Percentiles rank a stretch among this genome's conserved stretches.
Conservation (phyloP, 2,329 filamentous ascomycete genomes). For the Aspergillus luchuensis region DNA sequence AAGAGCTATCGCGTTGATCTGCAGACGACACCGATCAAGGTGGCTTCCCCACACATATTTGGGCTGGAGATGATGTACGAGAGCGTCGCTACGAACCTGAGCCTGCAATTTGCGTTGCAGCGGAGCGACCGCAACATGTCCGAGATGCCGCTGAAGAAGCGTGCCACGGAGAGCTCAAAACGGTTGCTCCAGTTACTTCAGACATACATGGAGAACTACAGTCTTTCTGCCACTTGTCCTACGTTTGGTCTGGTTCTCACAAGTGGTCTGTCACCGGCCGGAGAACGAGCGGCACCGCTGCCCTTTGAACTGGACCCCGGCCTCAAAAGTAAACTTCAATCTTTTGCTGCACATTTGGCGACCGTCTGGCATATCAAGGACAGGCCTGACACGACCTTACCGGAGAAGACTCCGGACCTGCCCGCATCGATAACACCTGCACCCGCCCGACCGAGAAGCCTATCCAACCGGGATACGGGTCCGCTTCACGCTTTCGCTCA, state of each 20-base stretch:
- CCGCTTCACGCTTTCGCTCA: constrained; percentile 8
- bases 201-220: constrained; percentile 44
- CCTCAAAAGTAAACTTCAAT: constrained; percentile 31
- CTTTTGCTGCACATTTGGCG: constrained; percentile 33
- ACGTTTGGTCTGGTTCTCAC: constrained; percentile 47
- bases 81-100: constrained; percentile 29
- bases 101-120: constrained; percentile 28
- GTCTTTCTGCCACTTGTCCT: constrained; percentile 42
- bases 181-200: constrained; percentile 40
- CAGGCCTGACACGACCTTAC: not conserved
- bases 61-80: constrained; percentile 39
- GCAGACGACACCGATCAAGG: constrained; percentile 25
- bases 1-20: constrained; percentile 34
- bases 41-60: constrained; percentile 37
- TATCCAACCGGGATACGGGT: constrained; percentile 4
- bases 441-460: constrained; percentile 9
- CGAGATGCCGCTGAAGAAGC: constrained; percentile 25
- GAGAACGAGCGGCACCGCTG: constrained; percentile 10
- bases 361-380: constrained; percentile 30
- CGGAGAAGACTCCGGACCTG: not conserved
- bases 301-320: constrained; percentile 28
- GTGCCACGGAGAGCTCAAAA: constrained; percentile 38
- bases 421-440: not conserved
- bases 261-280: constrained; percentile 31
- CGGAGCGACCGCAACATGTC: constrained; percentile 25